Conservation (phyloP, 441 rosid species). For the Gossypium laxum region DNA sequence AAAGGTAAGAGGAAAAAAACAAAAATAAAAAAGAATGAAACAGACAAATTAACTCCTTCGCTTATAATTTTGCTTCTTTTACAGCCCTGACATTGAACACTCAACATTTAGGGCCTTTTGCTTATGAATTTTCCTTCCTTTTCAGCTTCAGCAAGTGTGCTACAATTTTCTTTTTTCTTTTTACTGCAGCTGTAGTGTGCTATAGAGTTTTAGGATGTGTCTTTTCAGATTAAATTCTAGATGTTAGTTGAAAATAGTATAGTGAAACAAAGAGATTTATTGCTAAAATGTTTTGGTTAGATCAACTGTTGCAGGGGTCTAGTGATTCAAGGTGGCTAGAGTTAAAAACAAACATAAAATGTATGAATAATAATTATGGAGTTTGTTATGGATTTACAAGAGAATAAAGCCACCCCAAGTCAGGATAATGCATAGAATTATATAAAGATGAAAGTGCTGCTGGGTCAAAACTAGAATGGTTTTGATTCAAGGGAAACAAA, state of each 20-base stretch:
- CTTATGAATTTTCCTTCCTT: background rate
- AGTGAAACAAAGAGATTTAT: background rate
- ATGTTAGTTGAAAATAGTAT: background rate
- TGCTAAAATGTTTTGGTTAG: background rate
- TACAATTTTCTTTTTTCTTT: background rate
- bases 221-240: background rate
- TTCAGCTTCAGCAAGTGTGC: background rate
- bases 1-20: background rate
- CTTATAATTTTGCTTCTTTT: background rate
- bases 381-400: background rate
- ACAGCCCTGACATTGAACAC: background rate
- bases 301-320: background rate
- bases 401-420: background rate
- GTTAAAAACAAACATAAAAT: background rate
- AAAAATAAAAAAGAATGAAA: background rate
- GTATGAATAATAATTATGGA: background rate
- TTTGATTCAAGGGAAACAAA: background rate
- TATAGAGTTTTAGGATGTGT: background rate
- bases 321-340: background rate
- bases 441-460: slow-evolving; percentile 2
- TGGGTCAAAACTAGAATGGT: background rate
- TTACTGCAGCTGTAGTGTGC: background rate
- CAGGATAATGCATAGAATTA: background rate
- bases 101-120: slow-evolving; percentile 1
- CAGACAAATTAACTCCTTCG: background rate